phyloP scores from a whole-genome alignment of 1,284 basidiomycete genomes.

The Malassezia dermatis region DNA sequence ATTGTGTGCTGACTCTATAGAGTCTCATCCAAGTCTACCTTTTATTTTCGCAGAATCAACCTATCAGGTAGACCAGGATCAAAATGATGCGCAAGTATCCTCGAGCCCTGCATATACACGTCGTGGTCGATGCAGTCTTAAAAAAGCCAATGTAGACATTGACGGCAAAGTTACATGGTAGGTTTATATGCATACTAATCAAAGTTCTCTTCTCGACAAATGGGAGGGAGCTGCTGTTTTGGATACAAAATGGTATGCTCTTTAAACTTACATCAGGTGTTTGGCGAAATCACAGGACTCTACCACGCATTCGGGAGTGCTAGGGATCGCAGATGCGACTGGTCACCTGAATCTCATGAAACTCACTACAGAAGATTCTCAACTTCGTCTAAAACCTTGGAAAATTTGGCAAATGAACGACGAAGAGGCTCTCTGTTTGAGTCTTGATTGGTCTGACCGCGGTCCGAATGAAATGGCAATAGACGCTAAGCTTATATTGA shows the following conservation, averaged over 20 bases:
- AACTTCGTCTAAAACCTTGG: not conserved
- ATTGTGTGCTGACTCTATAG: slow-evolving; percentile 41
- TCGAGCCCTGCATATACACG: slow-evolving; percentile 28
- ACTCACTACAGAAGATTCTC: slow-evolving; percentile 3
- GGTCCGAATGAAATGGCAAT: not conserved
- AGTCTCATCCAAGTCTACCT: slow-evolving; percentile 26
- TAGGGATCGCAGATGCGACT: slow-evolving; percentile 33
- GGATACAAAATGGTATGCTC: slow-evolving; percentile 43
- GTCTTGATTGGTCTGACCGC: slow-evolving; percentile 43
- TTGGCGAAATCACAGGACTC: not conserved
- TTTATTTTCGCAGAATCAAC: slow-evolving; percentile 42
- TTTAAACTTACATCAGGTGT: not conserved
- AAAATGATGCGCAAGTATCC: slow-evolving; percentile 1
- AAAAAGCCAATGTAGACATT: not conserved
- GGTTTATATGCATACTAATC: not conserved
- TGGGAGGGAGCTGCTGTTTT: slow-evolving; percentile 34
- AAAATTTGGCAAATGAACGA: slow-evolving; percentile 29
- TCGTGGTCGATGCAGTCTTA: slow-evolving; percentile 27
- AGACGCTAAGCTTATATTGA: slow-evolving; percentile 28
- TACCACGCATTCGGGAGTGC: slow-evolving; percentile 4
- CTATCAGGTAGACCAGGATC: slow-evolving; percentile 41
- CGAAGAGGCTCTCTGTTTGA: slow-evolving; percentile 32
- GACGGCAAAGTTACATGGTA: slow-evolving; percentile 10
- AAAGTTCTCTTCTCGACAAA: slow-evolving; percentile 2
- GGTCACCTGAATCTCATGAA: slow-evolving; percentile 22